These are phyloP conservation scores for Trichoderma hamatum DNA, from an alignment of 2,329 filamentous ascomycete species.

Conservation along the genomic window DNA sequence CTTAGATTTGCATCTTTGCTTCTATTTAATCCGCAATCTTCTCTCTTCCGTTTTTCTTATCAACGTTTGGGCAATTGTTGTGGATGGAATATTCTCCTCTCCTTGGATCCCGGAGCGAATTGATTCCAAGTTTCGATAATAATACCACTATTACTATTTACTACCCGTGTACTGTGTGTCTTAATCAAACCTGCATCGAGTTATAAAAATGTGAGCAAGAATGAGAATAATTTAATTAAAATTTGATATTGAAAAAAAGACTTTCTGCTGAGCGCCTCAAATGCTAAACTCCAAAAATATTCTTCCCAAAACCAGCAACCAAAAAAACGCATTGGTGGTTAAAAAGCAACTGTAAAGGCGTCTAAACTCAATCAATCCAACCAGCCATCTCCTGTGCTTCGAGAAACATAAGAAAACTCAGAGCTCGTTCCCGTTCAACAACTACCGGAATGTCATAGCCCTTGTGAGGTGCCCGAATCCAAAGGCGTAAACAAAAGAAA, in stretches of 20 bases:
- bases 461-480: conserved; percentile 10
- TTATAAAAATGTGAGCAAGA: neutral
- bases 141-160: neutral
- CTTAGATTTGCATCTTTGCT: conserved; percentile 10
- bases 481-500: conserved; percentile 28
- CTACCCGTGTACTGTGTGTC: neutral
- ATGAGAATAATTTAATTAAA: conserved; percentile 27
- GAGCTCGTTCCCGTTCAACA: conserved; percentile 9
- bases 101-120: neutral
- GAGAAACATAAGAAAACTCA: conserved; percentile 16
- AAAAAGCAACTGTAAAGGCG: conserved; percentile 11
- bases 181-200: neutral
- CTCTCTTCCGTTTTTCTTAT: neutral
- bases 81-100: neutral
- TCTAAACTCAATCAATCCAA: conserved; percentile 25
- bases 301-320: conserved; percentile 22
- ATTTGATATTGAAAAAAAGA: conserved; percentile 18
- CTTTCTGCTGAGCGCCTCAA: conserved; percentile 29
- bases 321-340: conserved; percentile 1
- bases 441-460: conserved; percentile 13
- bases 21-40: neutral
- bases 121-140: neutral
- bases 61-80: neutral
- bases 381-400: conserved; percentile 16
- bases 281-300: conserved; percentile 30